Evolutionary conservation across 1,139 yeast genomes (phyloP), one percentile per base, ranked within the genome.

Genomic region (Nadsonia starkeyi-henricii): DNA sequence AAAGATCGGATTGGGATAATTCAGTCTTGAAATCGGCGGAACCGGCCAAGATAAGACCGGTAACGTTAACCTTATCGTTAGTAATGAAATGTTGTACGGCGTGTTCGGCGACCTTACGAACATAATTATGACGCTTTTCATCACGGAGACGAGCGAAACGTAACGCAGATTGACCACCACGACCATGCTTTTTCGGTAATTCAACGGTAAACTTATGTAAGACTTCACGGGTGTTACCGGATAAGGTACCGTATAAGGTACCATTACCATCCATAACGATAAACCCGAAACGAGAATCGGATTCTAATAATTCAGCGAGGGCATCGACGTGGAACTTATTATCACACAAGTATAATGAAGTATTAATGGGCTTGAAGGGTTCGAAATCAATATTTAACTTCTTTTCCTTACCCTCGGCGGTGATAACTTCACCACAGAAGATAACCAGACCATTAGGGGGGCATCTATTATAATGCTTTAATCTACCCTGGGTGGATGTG

Each of bases 181-280:
- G 85, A 61, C 98, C 98, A 74, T 91, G 98, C 85, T 91, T 91
- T 73, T 91, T 91, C 58, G 98, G 98, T 62, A 91, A 75, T 68
- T 91, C 98, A 52, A 91, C 98, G 2, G 96, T 83, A 70, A 91
- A 91, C 69, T 91, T 91, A 69, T 91, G 96, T 64, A 91, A 73
- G 47, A 91, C 85, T 56, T 93, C 96, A 73, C 98, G 81, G 47
- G 95, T 89, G 72, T 91, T 91, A 67, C 98, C 98, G 47, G 94
- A 79, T 49, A 91, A 79, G n/a, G 95, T 78, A 69, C 98, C 98
- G 60, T 91, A 91, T 57, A 91, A 73, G 3, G 96, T 85, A 52
- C 98, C 98, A 66, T 88, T 88, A 85, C 98, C 98, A 69, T 91
- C 98, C 98, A 91, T 91, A 60, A 91, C 82, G 60, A 91, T 91